phyloP scores from a whole-genome alignment of 768 basidiomycete species.

The Cyclocybe aegerita region DNA sequence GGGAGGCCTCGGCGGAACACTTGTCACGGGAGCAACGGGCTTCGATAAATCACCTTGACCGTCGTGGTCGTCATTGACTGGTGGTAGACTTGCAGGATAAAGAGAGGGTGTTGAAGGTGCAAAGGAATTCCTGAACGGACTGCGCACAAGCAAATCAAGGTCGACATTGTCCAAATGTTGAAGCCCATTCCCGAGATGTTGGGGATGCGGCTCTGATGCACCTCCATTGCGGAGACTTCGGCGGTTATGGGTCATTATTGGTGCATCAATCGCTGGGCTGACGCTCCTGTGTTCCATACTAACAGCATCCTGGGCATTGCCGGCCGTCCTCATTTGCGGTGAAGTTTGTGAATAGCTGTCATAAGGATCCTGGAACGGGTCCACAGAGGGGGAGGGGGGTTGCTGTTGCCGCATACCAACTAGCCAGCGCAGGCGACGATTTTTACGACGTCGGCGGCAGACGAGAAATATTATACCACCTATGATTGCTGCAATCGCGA shows the following conservation, averaged over 20 bases:
- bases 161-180: slow-evolving; percentile 8
- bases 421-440: slow-evolving; percentile 35
- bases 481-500: slow-evolving; percentile 47
- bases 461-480: slow-evolving; percentile 44
- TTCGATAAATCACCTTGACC: not conserved
- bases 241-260: not conserved
- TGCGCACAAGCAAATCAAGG: slow-evolving; percentile 5
- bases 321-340: slow-evolving; percentile 18
- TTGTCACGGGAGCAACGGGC: not conserved
- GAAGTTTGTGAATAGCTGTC: slow-evolving; percentile 3
- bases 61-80: slow-evolving; percentile 27
- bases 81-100: slow-evolving; percentile 45
- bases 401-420: slow-evolving; percentile 33
- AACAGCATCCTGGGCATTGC: slow-evolving; percentile 2
- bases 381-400: slow-evolving; percentile 21
- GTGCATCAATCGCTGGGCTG: not conserved
- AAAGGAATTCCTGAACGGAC: slow-evolving; percentile 26
- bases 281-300: slow-evolving; percentile 12
- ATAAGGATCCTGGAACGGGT: slow-evolving; percentile 35
- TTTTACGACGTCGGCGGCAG: slow-evolving; percentile 39
- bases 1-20: slow-evolving; percentile 27
- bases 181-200: too few relatives aligned
- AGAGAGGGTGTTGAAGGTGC: slow-evolving; percentile 50
- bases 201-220: not conserved
- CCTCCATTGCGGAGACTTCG: not conserved